Evolutionary conservation across 805 yeast genomes (phyloP), one percentile per base, ranked within the genome.

Genomic region (Barnettozyma sp.): DNA sequence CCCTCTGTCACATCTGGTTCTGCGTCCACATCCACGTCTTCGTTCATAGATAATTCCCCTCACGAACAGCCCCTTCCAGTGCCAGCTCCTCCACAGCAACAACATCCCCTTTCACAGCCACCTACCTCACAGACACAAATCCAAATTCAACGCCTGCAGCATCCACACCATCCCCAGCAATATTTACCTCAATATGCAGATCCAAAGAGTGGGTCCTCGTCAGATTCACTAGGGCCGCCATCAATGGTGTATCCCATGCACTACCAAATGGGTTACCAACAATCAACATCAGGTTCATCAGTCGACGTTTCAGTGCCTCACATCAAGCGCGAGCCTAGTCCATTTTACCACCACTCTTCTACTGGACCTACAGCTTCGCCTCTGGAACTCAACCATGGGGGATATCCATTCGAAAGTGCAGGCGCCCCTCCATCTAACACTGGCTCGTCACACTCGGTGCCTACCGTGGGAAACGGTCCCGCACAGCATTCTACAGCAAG

Each of bases 271-370:
- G 15, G n/a, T 8, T 26, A 26, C 30, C 30, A 26, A 18, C 26
- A 25, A 13, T n/a, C 30, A 18, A 19, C 34, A 12, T 22, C 34
- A 15, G n/a, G 15, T 17, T 19, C 24, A 29, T n/a, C 22, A 24
- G 26, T 17, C 14, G 15, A 17, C 27, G 27, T 25, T 8, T 25
- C 31, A 17, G 7, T 15, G 14, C 20, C 20, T 16, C 26, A 23
- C 4, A 19, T 20, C 13, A 34, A 34, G 18, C 21, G 34, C n/a
- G 34, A 35, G 17, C 30, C 26, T 5, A 30, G 37, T 28, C 38
- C 38, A 6, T 34, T 31, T 12, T 28, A n/a, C 24, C 28, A 30
- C 17, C 22, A 14, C 26, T 18, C 30, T 8, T 9, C 30, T 14
- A 27, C 30, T 4, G 22, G 30, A 4, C 20, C 21, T 9, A 27